Evolutionary conservation across 148 eudicot species (phyloP).

Genomic region (Diospyros lotus): DNA sequence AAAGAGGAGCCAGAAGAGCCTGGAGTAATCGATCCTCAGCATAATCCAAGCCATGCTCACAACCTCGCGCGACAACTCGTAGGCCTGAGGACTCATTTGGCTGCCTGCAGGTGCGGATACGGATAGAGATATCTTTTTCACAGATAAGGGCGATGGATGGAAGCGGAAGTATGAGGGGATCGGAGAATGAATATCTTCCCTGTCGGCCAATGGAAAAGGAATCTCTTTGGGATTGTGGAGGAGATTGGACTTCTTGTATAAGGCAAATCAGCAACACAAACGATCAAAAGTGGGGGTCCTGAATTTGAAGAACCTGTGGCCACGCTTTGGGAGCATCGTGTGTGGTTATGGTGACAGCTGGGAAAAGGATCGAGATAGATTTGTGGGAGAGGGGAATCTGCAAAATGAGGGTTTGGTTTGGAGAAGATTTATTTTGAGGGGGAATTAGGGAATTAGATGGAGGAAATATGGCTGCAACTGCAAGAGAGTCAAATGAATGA

Average conservation of each 20-base stretch:
- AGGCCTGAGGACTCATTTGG: constrained; percentile 29
- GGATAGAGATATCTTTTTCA: background rate
- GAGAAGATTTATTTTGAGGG: too few species aligned
- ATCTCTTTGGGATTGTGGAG: constrained; percentile 1
- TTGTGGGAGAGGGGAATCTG: too few species aligned
- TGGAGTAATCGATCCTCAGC: constrained; percentile 68
- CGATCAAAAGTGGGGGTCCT: constrained; percentile 21
- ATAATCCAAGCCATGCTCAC: constrained; percentile 64
- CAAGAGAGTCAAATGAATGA: too few species aligned
- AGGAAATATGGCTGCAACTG: too few species aligned
- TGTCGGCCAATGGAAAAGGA: background rate
- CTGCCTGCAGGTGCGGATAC: background rate
- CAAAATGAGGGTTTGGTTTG: too few species aligned
- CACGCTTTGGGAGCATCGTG: constrained; percentile 42
- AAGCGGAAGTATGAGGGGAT: constrained; percentile 1
- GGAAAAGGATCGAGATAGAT: too few species aligned
- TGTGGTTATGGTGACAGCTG: constrained; percentile 11
- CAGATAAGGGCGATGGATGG: constrained; percentile 13
- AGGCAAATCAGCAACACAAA: too few species aligned
- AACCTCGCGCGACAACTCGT: constrained; percentile 34
- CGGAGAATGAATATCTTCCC: background rate
- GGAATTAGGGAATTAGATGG: too few species aligned
- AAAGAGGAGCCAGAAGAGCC: constrained; percentile 71
- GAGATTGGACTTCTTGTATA: background rate
- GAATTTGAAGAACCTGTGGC: constrained; percentile 72